Evolutionary conservation across 2,329 filamentous ascomycete species (phyloP).

Genomic region (Thielaviopsis ethacetica): DNA sequence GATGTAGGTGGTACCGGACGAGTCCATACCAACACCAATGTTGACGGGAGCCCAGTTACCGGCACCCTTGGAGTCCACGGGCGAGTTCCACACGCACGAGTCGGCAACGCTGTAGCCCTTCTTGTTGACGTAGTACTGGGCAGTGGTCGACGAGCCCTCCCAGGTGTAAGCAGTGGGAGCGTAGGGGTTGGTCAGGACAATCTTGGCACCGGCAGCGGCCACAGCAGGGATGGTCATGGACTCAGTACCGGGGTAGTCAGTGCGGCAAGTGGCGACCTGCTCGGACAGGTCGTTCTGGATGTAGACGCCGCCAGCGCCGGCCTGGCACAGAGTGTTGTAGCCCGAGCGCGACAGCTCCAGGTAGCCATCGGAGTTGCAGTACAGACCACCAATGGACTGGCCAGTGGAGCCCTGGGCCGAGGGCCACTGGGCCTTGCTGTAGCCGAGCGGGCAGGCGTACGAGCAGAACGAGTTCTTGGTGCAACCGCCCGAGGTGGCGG

Average conservation of each 20-base stretch:
- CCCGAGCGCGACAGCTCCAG: constrained; percentile 58
- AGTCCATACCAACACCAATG: constrained; percentile 60
- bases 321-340: constrained; percentile 57
- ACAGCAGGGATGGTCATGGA: constrained; percentile 66
- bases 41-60: constrained; percentile 84
- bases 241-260: constrained; percentile 90
- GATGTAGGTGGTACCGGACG: constrained; percentile 52
- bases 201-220: constrained; percentile 39
- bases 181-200: constrained; percentile 59
- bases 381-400: constrained; percentile 77
- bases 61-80: constrained; percentile 31
- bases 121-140: constrained; percentile 95
- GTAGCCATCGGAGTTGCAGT: constrained; percentile 57
- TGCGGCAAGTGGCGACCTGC: constrained; percentile 68
- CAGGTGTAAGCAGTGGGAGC: constrained; percentile 60
- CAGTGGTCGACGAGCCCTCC: constrained; percentile 59
- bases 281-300: constrained; percentile 58
- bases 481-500: constrained; percentile 47
- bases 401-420: constrained; percentile 56
- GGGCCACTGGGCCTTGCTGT: constrained; percentile 88
- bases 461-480: constrained; percentile 59
- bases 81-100: constrained; percentile 60
- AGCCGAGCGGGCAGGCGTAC: constrained; percentile 81
- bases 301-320: constrained; percentile 51
- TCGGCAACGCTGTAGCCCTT: constrained; percentile 48